phyloP scores from a whole-genome alignment of 805 yeast genomes.

The Candida maltosa region DNA sequence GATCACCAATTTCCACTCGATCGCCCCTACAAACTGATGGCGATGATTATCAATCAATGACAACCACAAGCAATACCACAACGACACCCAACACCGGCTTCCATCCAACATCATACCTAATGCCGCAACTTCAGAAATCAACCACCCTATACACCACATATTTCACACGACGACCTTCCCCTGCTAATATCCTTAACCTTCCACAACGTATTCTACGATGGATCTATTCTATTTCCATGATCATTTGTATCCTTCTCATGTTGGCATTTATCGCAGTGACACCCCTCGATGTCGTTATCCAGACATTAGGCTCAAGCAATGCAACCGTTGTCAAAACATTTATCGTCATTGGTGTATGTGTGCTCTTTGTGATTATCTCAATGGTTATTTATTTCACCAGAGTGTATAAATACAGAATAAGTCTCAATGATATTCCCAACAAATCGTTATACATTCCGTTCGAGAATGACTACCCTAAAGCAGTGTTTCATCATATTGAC shows the following conservation, averaged over 20 bases:
- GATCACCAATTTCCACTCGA: no score
- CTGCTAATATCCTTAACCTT: slow-evolving; percentile 8
- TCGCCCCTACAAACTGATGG: no score
- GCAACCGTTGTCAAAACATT: slow-evolving; percentile 72
- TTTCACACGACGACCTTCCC: no score
- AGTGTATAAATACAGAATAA: slow-evolving; percentile 51
- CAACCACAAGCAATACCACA: no score
- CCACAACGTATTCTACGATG: slow-evolving; percentile 22
- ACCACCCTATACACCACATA: no score
- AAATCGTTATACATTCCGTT: slow-evolving; percentile 60
- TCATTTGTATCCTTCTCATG: slow-evolving; percentile 18
- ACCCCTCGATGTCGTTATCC: slow-evolving; percentile 75
- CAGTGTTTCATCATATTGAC: slow-evolving; percentile 22
- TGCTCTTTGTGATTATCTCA: slow-evolving; percentile 50
- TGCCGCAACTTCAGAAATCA: no score
- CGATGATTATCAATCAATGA: no score
- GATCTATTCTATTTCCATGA: slow-evolving; percentile 26
- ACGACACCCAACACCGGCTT: no score
- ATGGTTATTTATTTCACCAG: slow-evolving; percentile 56
- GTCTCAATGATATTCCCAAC: slow-evolving; percentile 75
- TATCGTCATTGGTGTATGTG: slow-evolving; percentile 72
- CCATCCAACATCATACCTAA: no score
- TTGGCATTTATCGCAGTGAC: slow-evolving; percentile 66
- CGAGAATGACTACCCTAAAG: slow-evolving; percentile 45
- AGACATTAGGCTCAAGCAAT: slow-evolving; percentile 48